These are phyloP conservation scores for Candida schatavii DNA, from an alignment of 805 yeast species.

Conservation along the genomic window DNA sequence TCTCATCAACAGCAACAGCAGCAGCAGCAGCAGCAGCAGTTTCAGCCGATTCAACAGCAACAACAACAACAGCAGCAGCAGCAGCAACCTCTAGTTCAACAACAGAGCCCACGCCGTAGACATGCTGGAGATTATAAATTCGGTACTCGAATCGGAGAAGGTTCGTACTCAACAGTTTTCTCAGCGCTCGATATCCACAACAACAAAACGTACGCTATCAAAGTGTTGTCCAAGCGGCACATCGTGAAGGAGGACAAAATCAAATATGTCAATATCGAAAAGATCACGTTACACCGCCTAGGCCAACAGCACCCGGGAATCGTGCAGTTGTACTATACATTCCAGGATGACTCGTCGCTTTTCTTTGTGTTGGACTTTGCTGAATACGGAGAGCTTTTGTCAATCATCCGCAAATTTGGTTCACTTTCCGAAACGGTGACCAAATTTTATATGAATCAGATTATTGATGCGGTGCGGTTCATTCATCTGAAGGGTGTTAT, in stretches of 20 bases:
- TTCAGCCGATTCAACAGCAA: background rate
- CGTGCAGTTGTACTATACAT: conserved; percentile 86
- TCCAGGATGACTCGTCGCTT: conserved; percentile 84
- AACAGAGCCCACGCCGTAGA: conserved; percentile 26
- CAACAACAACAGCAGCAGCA: background rate
- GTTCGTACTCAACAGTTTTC: conserved; percentile 91
- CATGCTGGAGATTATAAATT: conserved; percentile 84
- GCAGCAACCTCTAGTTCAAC: background rate
- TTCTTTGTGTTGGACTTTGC: conserved; percentile 95
- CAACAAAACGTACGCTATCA: conserved; percentile 79
- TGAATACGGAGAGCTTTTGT: conserved; percentile 88
- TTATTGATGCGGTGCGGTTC: conserved; percentile 86
- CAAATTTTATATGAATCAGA: conserved; percentile 78
- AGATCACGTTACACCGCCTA: conserved; percentile 78
- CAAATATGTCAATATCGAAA: conserved; percentile 94
- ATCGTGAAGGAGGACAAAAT: conserved; percentile 92
- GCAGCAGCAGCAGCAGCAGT: background rate
- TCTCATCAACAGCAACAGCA: background rate
- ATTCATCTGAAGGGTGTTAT: conserved; percentile 88
- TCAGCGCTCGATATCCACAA: conserved; percentile 79
- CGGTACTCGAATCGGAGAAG: conserved; percentile 88
- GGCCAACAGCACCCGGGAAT: conserved; percentile 92
- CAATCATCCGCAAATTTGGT: conserved; percentile 74
- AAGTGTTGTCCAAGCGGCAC: conserved; percentile 86
- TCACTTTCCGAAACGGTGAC: conserved; percentile 72